Evolutionary conservation across 1,139 yeast species (phyloP), one percentile per base, ranked within the genome.

Genomic region (Kurtzmaniella quercitrusa): DNA sequence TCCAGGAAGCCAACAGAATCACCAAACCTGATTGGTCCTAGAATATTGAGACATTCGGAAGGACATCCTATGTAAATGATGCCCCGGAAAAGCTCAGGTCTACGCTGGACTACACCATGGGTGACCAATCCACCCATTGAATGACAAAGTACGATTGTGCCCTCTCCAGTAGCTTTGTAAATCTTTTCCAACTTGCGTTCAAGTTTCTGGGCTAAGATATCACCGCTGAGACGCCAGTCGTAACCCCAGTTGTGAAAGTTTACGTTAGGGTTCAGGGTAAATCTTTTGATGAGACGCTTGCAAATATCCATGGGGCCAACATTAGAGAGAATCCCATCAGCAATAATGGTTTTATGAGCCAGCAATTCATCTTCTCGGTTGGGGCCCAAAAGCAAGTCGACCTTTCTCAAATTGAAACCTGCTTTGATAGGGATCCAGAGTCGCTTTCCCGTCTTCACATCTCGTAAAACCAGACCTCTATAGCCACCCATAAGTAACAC

Each of bases 121-220:
- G 95, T 81, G 17, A 90, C 75, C 18, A 90, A 58, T 0, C 97
- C 97, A 42, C 97, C 97, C 96, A 90, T 89, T 0, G 96, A 88
- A 61, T 90, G 97, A 0, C 94, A 94, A 45, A 90, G 79, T 0
- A 90, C 81, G 23, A 83, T 65, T 0, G 83, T 73, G 3, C 86
- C 87, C 49, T 77, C 75, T 8, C 77, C 71, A 0, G 76, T 70
- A 27, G 58, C 46, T 9, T 59, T 50, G 49, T 71, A 66, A 18
- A 81, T 62, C 5, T 66, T 52, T 39, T 64, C 58, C 21, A 90
- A 65, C 7, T 78, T 60, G 12, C 37, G 16, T 25, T 44, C 46
- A 18, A 44, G 37, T 21, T 44, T 38, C 14, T n/a, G 18, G 8
- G 44, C 27, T 7, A 34, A 44, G 8, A 59, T 44, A 34, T 80